Evolutionary conservation across 345 rosid genomes (phyloP), one percentile per base, ranked within the genome.

Genomic region (Hevea brasiliensis): DNA sequence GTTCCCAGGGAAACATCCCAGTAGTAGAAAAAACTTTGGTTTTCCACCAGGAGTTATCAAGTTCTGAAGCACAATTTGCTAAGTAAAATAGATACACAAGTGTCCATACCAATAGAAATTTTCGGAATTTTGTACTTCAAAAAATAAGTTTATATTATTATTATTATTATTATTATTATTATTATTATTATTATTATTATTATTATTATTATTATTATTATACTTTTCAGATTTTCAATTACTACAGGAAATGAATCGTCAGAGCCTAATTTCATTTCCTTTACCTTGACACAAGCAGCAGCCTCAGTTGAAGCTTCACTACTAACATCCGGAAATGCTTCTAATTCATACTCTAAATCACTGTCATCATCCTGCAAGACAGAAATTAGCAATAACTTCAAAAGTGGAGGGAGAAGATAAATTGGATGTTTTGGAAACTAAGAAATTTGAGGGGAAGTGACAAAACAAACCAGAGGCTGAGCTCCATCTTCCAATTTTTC

Each of bases 261-360:
- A 13, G 51, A 44, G 44, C 32, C 53, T 23, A 51, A 3, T 11
- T 42, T 4, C 4, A 45, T 13, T 3, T 18, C 15, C 17, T 15
- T 61, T 82, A 95, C 99, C 84, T 89, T 95, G 44, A 91, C 98
- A 77, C 89, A 85, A 7, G 98, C 98, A 68, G 91, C 85, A 77
- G 92, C 98, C 81, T 92, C 98, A 11, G 84, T n/a, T 13, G 87
- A 79, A 59, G 88, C 85, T 81, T 92, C 99, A 72, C 62, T 73
- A 45, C 83, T 79, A 67, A 83, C 89, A 50, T 80, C 79, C 73
- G 99, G 97, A 68, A 70, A 85, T 65, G 96, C 87, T 84, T 93
- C 98, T 89, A 95, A 70, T 72, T 95, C 99, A 63, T 72, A 89
- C 60, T 95, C 99, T 59, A 91, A 74, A 82, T 92, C 98, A 83